Conservation (phyloP, 768 basidiomycete species). For the Mrakia blollopis region DNA sequence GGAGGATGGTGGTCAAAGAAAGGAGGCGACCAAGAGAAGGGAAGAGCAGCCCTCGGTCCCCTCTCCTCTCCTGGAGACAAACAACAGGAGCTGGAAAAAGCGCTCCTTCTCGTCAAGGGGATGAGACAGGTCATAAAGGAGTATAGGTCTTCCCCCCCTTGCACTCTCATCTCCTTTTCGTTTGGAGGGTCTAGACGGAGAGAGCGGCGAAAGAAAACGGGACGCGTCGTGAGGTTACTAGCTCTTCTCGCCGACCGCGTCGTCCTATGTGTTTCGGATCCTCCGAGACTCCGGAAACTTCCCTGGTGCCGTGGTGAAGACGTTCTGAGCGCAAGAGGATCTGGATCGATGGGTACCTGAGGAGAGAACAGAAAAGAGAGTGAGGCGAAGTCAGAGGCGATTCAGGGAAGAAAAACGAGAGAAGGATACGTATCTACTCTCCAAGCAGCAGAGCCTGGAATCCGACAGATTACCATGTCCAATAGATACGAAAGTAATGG, state of each 20-base stretch:
- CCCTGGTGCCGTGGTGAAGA: neutral
- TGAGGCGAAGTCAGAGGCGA: neutral
- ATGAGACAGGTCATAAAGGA: neutral
- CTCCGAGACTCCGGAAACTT: no score
- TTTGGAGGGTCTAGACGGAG: no score
- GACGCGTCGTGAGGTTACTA: no score
- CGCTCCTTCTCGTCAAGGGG: neutral
- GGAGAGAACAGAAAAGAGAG: neutral
- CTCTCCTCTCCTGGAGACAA: no score
- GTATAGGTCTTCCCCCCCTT: neutral
- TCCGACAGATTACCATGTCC: slow-evolving; percentile 59
- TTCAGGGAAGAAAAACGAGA: no score
- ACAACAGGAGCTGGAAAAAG: no score
- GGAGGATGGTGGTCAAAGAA: neutral
- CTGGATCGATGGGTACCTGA: slow-evolving; percentile 52
- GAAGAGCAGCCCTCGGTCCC: no score
- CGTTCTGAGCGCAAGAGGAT: slow-evolving; percentile 56
- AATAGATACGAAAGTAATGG: slow-evolving; percentile 64
- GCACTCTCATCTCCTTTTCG: no score
- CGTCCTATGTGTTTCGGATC: no score
- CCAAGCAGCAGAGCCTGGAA: slow-evolving; percentile 63
- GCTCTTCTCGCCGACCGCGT: no score
- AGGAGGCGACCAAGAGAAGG: neutral
- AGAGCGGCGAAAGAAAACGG: no score
- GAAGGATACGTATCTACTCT: slow-evolving; percentile 38